Conservation (phyloP, 306 rosid species). For the Notholithocarpus densiflorus region DNA sequence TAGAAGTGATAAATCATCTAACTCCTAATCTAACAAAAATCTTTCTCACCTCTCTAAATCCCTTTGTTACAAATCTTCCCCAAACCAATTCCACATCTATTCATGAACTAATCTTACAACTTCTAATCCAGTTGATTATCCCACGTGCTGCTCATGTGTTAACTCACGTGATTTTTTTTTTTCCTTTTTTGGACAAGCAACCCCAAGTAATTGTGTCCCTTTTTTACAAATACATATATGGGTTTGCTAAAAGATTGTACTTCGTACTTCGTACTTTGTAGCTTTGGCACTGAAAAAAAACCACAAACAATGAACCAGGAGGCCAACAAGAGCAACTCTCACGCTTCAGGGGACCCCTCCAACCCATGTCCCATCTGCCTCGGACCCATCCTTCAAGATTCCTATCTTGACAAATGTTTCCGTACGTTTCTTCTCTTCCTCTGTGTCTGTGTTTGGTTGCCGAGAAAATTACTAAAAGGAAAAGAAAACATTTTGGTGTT, state of each 20-base stretch:
- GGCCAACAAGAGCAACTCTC: neutral
- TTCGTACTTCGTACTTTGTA: no score
- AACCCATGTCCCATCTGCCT: conserved; percentile 79
- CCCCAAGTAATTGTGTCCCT: no score
- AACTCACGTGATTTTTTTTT: no score
- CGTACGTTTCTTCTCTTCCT: conserved; percentile 39
- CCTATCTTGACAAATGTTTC: conserved; percentile 72
- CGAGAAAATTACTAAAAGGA: neutral
- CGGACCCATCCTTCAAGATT: conserved; percentile 48
- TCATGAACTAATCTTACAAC: no score
- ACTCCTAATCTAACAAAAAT: no score
- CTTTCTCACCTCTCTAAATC: no score
- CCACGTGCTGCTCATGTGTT: no score
- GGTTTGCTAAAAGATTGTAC: neutral
- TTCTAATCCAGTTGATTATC: no score
- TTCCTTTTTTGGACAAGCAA: no score
- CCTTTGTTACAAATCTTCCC: no score
- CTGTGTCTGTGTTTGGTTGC: neutral
- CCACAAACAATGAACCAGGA: conserved; percentile 9
- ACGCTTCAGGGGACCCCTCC: conserved; percentile 23
- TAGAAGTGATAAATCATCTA: no score
- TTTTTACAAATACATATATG: neutral
- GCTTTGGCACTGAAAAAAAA: neutral
- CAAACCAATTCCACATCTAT: no score
- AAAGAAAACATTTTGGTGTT: neutral